phyloP scores from a whole-genome alignment of 2,329 filamentous ascomycete genomes.

The Akanthomyces dipterigenus region DNA sequence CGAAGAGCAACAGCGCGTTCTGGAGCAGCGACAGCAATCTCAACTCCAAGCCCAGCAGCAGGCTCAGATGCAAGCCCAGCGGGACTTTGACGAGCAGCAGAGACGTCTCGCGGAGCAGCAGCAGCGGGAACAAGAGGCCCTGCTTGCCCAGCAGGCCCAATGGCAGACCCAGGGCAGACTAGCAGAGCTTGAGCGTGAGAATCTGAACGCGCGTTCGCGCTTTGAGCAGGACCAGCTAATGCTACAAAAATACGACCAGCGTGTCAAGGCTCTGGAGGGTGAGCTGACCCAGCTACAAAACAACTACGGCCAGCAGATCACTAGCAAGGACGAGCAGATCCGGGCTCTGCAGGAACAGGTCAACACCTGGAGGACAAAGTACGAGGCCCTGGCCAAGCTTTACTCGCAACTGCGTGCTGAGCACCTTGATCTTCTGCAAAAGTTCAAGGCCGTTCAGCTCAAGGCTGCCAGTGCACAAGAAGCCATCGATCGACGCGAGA shows the following conservation, averaged over 20 bases:
- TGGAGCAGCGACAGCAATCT: conserved; percentile 81
- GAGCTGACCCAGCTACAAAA: conserved; percentile 77
- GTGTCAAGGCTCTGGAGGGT: conserved; percentile 85
- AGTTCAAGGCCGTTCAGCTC: conserved; percentile 91
- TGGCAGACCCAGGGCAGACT: conserved; percentile 94
- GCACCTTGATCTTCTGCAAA: conserved; percentile 89
- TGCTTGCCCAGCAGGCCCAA: conserved; percentile 80
- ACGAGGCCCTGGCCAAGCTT: conserved; percentile 90
- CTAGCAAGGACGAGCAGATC: conserved; percentile 92
- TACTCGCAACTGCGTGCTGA: conserved; percentile 95
- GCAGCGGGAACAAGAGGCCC: conserved; percentile 80
- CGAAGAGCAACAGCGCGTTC: conserved; percentile 82
- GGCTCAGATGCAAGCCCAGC: conserved; percentile 76
- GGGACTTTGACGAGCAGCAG: conserved; percentile 96
- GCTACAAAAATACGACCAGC: conserved; percentile 92
- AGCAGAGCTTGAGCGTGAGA: conserved; percentile 91
- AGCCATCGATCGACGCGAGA: conserved; percentile 89
- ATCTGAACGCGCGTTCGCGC: conserved; percentile 86
- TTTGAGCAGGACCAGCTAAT: conserved; percentile 97
- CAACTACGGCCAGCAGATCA: conserved; percentile 77
- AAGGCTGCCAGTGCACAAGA: conserved; percentile 97
- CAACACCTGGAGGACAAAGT: conserved; percentile 96
- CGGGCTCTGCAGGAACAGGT: conserved; percentile 90
- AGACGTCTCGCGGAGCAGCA: conserved; percentile 82
- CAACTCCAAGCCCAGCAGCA: conserved; percentile 76